Evolutionary conservation across 176 grass and related monocot species (phyloP), one percentile per base, ranked within the genome.

Genomic region (Luzula sylvatica): DNA sequence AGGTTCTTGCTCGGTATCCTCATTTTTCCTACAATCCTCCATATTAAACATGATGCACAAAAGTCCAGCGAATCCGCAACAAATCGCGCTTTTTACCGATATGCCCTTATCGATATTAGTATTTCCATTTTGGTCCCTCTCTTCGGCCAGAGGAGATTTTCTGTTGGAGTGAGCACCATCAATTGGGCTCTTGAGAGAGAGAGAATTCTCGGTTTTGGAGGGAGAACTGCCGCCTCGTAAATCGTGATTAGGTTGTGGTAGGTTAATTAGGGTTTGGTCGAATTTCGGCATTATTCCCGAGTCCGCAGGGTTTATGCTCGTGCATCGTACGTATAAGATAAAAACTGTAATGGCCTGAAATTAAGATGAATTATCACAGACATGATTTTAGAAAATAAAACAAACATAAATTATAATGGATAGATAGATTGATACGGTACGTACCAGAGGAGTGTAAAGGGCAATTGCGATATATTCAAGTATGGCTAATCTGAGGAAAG

Each of bases 251-350:
- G 72, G 72, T 38, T 50, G 65, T 12, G 78, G 78, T 40, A 87
- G 51, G 52, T 75, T 58, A 40, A 90, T 75, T 62, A 83, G 42
- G 9, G 76, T 76, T 71, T 35, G 30, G 60, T 98, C 86, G 53
- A 83, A 98, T 65, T 80, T 98, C 43, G 81, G 76, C 86, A 98
- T 92, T 38, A 98, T 98, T 56, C 93, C 86, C 57, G 86, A 85
- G 83, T 98, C 93, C 21, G 93, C 93, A 46, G 93, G 93, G 69
- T 98, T 98, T 74, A 98, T 98, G 67, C 78, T 87, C 51, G 93
- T 98, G 68, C 93, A 98, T 13, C 93, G 86, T 4, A 98, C 65
- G 21, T 98, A 98, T 58, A 98, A 85, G 55, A 92, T 80, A 66
- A 98, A 98, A 76, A 98, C 93, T 22, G 78, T 67, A 57, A 98